A percentile compares a stretch with the other conserved stretches of the same genome.
These are phyloP conservation scores for Lachnellula suecica DNA, from an alignment of 2,329 filamentous ascomycete genomes.

Conservation along the genomic window DNA sequence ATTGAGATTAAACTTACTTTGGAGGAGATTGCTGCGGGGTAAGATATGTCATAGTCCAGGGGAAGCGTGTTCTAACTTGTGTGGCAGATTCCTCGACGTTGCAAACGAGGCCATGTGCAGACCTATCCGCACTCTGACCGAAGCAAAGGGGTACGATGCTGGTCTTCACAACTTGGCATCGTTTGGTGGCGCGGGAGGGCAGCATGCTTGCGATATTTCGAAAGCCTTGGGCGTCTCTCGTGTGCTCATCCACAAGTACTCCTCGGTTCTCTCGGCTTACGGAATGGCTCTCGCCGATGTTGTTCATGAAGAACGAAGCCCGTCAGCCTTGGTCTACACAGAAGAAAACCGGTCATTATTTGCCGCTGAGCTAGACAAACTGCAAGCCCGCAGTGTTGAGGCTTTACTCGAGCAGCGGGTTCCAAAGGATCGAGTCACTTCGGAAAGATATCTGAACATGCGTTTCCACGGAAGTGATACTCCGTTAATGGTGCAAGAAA, in stretches of 20 bases:
- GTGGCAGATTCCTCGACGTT: conserved; percentile 75
- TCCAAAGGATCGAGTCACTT: conserved; percentile 67
- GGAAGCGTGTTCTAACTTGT: not conserved
- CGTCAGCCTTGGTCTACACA: conserved; percentile 46
- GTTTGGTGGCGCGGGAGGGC: conserved; percentile 88
- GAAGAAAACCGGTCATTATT: conserved; percentile 9
- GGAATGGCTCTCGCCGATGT: conserved; percentile 92
- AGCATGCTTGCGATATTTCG: conserved; percentile 85
- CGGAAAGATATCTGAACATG: conserved; percentile 91
- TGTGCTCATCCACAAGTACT: conserved; percentile 82
- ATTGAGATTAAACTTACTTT: conserved; percentile 62
- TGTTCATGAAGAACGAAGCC: conserved; percentile 84
- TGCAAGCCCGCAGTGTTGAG: conserved; percentile 3
- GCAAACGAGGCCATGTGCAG: conserved; percentile 90
- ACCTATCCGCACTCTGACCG: conserved; percentile 84
- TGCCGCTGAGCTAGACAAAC: not conserved
- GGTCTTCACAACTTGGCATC: conserved; percentile 80
- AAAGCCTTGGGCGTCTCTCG: conserved; percentile 81
- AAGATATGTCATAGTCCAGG: conserved; percentile 49
- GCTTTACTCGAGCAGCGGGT: conserved; percentile 60
- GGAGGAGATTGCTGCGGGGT: conserved; percentile 48
- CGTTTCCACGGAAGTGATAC: conserved; percentile 86
- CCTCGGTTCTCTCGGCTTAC: conserved; percentile 84
- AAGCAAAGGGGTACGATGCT: conserved; percentile 84
- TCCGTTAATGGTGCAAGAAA: conserved; percentile 81